These are phyloP conservation scores for Dipteronia dyeriana DNA, from an alignment of 345 rosid species.

Conservation along the genomic window DNA sequence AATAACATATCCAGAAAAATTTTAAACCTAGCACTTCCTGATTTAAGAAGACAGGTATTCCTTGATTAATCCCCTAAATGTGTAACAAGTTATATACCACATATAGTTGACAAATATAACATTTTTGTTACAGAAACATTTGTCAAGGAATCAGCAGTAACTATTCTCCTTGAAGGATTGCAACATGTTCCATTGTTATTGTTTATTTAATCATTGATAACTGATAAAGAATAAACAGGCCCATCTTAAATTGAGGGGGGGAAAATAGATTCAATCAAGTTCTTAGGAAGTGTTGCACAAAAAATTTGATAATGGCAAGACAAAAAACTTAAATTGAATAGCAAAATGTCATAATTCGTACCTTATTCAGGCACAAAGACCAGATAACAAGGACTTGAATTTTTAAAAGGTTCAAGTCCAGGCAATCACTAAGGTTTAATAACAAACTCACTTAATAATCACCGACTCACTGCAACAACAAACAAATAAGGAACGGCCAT, in stretches of 20 bases:
- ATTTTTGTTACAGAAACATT: neutral
- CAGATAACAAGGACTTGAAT: neutral
- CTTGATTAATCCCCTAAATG: neutral
- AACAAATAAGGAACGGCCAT: neutral
- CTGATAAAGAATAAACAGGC: neutral
- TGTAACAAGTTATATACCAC: neutral
- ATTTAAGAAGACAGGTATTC: neutral
- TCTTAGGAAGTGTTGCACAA: neutral
- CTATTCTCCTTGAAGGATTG: conserved; percentile 6
- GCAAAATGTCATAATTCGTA: neutral
- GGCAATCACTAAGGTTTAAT: neutral
- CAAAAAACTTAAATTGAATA: neutral
- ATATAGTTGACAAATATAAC: neutral
- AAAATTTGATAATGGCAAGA: neutral
- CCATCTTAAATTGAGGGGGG: neutral
- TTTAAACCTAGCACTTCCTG: conserved; percentile 3
- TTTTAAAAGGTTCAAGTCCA: neutral
- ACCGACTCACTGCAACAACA: neutral
- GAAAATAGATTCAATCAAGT: neutral
- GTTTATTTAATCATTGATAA: neutral
- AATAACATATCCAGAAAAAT: neutral
- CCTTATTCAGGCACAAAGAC: neutral
- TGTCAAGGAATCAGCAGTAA: neutral
- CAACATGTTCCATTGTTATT: neutral
- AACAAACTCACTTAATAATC: neutral